Evolutionary conservation across 768 basidiomycete species (phyloP), one percentile per base, ranked within the genome.

Genomic region (Mycena amicta): DNA sequence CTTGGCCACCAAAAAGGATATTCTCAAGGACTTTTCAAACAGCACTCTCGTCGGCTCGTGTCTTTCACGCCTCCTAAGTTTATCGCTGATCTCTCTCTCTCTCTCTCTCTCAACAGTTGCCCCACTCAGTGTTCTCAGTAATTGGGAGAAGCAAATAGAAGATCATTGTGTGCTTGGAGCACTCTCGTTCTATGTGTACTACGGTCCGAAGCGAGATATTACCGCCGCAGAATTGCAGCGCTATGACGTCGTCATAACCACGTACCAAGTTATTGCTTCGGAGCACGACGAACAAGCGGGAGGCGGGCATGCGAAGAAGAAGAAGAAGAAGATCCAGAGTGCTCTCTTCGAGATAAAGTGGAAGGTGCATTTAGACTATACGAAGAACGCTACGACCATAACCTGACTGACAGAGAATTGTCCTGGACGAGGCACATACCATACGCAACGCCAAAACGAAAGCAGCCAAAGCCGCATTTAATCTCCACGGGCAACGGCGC

Each of bases 391-490:
- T n/a, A n/a, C n/a, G n/a, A n/a, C n/a, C n/a, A n/a, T n/a, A n/a
- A n/a, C n/a, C n/a, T n/a, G n/a, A n/a, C n/a, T n/a, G n/a, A n/a
- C 39, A 90, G 87, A 79, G 95, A 56, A 70, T 95, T 40, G 84
- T 96, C 22, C 76, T 95, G 4, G 95, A 97, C 63, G 95, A 97
- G 73, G 95, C 92, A 0, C 95, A 97, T 67, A 86, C 69, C 25
- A 88, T 97, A 61, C 85, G 93, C 52, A 97, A 96, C 69, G 83
- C 90, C 2, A 89, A 81, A 70, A 93, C 94, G 0, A 92, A 94
- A 75, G 92, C 90, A 83, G 81, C 91, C 8, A 77, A 80, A 64
- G 87, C 90, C 0, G 84, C 87, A 1, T 85, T 78, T 56, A 83
- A 71, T 18, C 74, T 93, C 23, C 72, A 73, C 18, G 89, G 88